Conservation (phyloP, 805 yeast genomes). For the Hanseniaspora thailandica region DNA sequence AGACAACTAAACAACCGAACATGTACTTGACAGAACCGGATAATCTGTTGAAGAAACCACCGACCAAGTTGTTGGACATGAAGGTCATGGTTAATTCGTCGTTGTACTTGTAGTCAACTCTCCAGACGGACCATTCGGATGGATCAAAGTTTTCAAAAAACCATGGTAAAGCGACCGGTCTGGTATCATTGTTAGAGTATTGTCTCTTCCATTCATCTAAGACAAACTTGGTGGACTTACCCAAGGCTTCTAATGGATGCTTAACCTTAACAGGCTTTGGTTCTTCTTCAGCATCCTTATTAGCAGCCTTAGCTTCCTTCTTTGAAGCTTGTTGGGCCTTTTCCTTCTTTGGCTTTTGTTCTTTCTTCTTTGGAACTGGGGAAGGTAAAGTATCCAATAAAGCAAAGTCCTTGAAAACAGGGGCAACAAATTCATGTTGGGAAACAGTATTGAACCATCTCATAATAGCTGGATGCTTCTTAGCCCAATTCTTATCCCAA, state of each 20-base stretch:
- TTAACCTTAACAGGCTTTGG: slow-evolving; percentile 47
- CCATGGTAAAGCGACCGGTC: slow-evolving; percentile 85
- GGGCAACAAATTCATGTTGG: slow-evolving; percentile 38
- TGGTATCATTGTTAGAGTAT: slow-evolving; percentile 93
- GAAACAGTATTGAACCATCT: slow-evolving; percentile 62
- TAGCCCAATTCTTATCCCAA: slow-evolving; percentile 56
- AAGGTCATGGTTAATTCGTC: slow-evolving; percentile 90
- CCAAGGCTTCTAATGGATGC: slow-evolving; percentile 81
- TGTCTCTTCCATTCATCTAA: slow-evolving; percentile 88
- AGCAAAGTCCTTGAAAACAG: slow-evolving; percentile 39
- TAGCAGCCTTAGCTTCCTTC: slow-evolving; percentile 28
- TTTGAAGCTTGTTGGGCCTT: slow-evolving; percentile 31
- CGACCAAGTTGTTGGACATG: slow-evolving; percentile 94
- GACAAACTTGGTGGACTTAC: slow-evolving; percentile 46
- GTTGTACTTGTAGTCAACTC: slow-evolving; percentile 88
- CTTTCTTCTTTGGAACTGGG: slow-evolving; percentile 64
- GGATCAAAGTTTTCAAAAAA: slow-evolving; percentile 91
- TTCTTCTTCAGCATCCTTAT: not conserved
- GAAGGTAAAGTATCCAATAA: slow-evolving; percentile 48
- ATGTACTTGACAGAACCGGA: slow-evolving; percentile 82
- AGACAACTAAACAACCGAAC: slow-evolving; percentile 88
- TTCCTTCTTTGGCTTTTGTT: slow-evolving; percentile 34
- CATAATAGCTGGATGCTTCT: slow-evolving; percentile 46
- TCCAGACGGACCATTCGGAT: slow-evolving; percentile 86
- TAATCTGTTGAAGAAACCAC: slow-evolving; percentile 94